Evolutionary conservation across 1,284 basidiomycete species (phyloP).

Genomic region (Cutaneotrichosporon sp.): DNA sequence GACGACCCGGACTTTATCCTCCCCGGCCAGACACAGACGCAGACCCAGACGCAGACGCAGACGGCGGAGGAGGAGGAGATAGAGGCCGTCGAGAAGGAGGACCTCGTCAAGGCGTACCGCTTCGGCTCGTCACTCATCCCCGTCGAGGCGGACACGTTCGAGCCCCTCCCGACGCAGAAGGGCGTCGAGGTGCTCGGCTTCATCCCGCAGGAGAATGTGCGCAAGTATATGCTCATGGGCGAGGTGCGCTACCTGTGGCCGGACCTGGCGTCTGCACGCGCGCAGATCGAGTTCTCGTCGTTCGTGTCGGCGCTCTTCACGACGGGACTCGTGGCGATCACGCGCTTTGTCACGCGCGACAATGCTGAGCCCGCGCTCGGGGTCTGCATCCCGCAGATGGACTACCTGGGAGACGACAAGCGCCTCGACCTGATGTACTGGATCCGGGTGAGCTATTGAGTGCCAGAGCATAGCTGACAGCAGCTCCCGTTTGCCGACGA

Average conservation of each 20-base stretch:
- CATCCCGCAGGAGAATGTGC: slow-evolving; percentile 68
- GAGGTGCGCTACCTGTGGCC: slow-evolving; percentile 89
- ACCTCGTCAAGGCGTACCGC: slow-evolving; percentile 71
- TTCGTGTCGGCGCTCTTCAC: slow-evolving; percentile 78
- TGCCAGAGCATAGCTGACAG: slow-evolving; percentile 13
- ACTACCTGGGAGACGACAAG: slow-evolving; percentile 56
- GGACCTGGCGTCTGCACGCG: slow-evolving; percentile 64
- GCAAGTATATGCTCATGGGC: slow-evolving; percentile 76
- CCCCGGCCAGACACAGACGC: slow-evolving; percentile 6
- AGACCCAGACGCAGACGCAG: slow-evolving; percentile 23
- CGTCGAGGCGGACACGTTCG: slow-evolving; percentile 75
- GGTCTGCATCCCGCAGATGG: slow-evolving; percentile 62
- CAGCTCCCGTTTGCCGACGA: slow-evolving; percentile 96
- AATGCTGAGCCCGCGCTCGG: slow-evolving; percentile 83
- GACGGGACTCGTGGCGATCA: slow-evolving; percentile 69
- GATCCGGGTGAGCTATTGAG: slow-evolving; percentile 65
- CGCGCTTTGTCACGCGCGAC: slow-evolving; percentile 74
- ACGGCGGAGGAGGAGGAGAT: slow-evolving; percentile 28
- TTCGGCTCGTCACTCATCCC: slow-evolving; percentile 89
- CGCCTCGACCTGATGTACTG: slow-evolving; percentile 74
- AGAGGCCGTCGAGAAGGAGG: slow-evolving; percentile 50
- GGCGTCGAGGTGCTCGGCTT: slow-evolving; percentile 89
- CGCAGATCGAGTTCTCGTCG: slow-evolving; percentile 82
- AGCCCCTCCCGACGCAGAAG: slow-evolving; percentile 67
- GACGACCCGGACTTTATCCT: slow-evolving; percentile 14